Evolutionary conservation across 306 rosid genomes (phyloP), one percentile per base, ranked within the genome.

Genomic region (Biancaea sappan): DNA sequence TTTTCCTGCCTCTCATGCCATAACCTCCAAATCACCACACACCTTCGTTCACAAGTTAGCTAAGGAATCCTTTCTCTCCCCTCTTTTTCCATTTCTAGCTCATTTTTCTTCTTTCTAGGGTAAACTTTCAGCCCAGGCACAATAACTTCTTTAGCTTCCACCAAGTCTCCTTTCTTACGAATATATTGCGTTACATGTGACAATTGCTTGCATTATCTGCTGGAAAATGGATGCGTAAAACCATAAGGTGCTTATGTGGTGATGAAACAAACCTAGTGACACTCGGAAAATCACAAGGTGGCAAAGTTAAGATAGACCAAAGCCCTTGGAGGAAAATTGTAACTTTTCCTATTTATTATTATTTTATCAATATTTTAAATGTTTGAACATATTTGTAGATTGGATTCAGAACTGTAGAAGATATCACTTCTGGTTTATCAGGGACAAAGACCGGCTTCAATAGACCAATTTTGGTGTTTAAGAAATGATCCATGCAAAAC

Each of bases 391-490:
- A 71, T 43, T 68, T 70, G 79, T 83, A 88, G 96, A 75, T 88
- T 80, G 93, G 96, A 38, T 90, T 90, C 71, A 77, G 80, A 75
- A 77, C 68, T 2, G 88, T 84, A 24, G 88, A 79, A 68, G 86
- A 81, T 69, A 15, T 86, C 18, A 81, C 85, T 73, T 46, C 90
- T 24, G 66, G 76, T 47, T 69, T 85, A 69, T 64, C 78, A 1
- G 74, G 82, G 73, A 59, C 68, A 79, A 88, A 84, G 71, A 25
- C 79, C 22, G 91, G 91, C 79, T 90, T 86, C 82, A 75, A 90
- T 66, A 81, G 96, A 70, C 88, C 90, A 18, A 81, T 88, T 77
- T 77, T 86, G 76, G 91, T 86, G 77, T 90, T 88, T 71, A 79
- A 77, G 31, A 88, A 90, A 80, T 84, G 83, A 83, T 35, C 19